Conservation (phyloP, 768 basidiomycete species). For the Amanita exitialis region DNA sequence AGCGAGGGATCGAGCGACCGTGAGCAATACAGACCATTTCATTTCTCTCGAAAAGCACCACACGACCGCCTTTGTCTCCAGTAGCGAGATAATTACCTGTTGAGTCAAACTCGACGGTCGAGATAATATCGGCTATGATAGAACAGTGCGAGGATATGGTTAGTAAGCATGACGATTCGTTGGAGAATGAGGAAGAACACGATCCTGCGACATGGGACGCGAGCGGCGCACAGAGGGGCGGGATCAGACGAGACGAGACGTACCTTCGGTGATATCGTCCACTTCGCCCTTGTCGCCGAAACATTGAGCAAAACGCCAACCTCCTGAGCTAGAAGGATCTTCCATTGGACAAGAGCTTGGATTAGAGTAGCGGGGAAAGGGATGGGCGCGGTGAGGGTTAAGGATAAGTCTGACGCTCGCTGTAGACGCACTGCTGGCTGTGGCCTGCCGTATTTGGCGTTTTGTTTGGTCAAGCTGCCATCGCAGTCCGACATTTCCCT, state of each 20-base stretch:
- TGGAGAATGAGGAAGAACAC: background rate
- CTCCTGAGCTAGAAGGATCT: conserved; percentile 77
- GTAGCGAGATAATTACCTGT: conserved; percentile 99
- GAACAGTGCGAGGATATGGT: conserved; percentile 10
- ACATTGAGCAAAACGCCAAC: conserved; percentile 99
- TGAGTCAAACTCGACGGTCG: conserved; percentile 98
- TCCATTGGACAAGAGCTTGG: conserved; percentile 40
- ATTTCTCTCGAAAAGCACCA: conserved; percentile 97
- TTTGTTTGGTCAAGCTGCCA: conserved; percentile 15
- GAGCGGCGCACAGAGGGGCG: background rate
- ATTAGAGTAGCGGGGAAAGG: background rate
- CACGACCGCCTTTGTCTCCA: conserved; percentile 98
- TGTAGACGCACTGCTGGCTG: conserved; percentile 1
- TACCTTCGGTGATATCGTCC: conserved; percentile 98
- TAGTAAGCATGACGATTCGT: conserved; percentile 3
- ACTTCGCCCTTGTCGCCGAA: conserved; percentile 99
- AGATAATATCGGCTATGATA: conserved; percentile 94
- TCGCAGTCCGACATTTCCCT: conserved; percentile 32
- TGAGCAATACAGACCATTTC: conserved; percentile 58
- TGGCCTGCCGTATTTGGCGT: conserved; percentile 10
- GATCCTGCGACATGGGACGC: background rate
- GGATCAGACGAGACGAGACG: conserved; percentile 13
- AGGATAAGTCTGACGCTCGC: conserved; percentile 16
- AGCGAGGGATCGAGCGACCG: conserved; percentile 2
- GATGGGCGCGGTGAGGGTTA: conserved; percentile 11